phyloP scores from a whole-genome alignment of 1,139 yeast genomes.

The Yamadazyma spencermartinsiae region DNA sequence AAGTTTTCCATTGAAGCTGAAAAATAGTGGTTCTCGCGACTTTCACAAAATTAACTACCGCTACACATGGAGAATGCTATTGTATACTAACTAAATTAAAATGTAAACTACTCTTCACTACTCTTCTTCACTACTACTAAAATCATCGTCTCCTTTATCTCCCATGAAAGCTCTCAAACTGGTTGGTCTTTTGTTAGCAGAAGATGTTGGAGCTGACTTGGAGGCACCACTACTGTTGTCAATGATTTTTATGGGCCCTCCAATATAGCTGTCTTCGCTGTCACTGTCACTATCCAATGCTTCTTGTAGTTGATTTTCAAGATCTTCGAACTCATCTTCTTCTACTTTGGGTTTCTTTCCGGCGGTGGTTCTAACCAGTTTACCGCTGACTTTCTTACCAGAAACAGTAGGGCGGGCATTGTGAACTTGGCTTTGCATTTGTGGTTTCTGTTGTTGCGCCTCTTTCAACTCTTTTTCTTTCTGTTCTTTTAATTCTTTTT shows the following conservation, averaged over 20 bases:
- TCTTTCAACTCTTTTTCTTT: neutral
- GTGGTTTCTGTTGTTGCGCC: neutral
- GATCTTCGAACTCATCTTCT: slow-evolving; percentile 46
- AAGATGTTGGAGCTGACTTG: neutral
- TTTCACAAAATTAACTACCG: too few species aligned
- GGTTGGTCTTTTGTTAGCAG: slow-evolving; percentile 29
- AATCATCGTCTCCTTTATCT: slow-evolving; percentile 29
- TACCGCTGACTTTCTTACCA: slow-evolving; percentile 4
- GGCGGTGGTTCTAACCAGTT: slow-evolving; percentile 3
- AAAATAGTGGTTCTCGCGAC: neutral
- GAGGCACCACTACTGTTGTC: slow-evolving; percentile 6
- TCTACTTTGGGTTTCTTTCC: slow-evolving; percentile 8
- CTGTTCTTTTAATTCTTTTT: neutral
- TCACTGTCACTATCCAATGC: slow-evolving; percentile 26
- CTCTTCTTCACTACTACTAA: slow-evolving; percentile 40
- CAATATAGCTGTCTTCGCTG: slow-evolving; percentile 13
- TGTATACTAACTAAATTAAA: too few species aligned
- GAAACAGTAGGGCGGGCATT: slow-evolving; percentile 1
- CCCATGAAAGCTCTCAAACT: slow-evolving; percentile 42
- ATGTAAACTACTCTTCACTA: slow-evolving; percentile 5
- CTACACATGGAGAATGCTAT: too few species aligned
- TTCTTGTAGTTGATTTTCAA: slow-evolving; percentile 47
- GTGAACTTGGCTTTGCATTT: neutral
- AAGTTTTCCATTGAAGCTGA: slow-evolving; percentile 6
- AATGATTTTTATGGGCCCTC: slow-evolving; percentile 14